These are phyloP conservation scores for Physcia stellaris DNA, from an alignment of 495 filamentous ascomycete genomes.

Conservation along the genomic window DNA sequence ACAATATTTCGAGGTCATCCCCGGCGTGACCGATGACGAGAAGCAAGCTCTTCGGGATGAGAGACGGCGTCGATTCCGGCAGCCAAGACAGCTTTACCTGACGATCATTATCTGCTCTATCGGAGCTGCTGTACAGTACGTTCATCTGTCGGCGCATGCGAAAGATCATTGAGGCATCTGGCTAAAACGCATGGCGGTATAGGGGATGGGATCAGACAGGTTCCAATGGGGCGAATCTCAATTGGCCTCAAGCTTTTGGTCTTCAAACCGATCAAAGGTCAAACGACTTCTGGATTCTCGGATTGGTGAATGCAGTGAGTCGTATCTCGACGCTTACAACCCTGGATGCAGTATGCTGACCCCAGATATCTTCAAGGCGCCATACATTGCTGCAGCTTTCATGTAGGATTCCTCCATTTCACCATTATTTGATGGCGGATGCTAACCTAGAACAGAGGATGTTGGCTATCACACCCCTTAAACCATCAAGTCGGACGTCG, in stretches of 20 bases:
- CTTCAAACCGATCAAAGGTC: slow-evolving; percentile 23
- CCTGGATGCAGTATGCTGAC: too few relatives aligned
- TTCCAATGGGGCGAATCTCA: slow-evolving; percentile 63
- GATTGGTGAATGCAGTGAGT: slow-evolving; percentile 25
- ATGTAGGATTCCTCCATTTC: slow-evolving; percentile 17
- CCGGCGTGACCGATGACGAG: slow-evolving; percentile 38
- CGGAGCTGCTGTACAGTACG: slow-evolving; percentile 41
- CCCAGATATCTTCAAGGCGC: slow-evolving; percentile 6
- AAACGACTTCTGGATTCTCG: slow-evolving; percentile 36
- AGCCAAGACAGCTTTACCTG: slow-evolving; percentile 47
- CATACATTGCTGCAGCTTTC: slow-evolving; percentile 29
- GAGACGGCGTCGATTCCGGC: slow-evolving; percentile 46
- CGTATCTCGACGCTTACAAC: too few relatives aligned
- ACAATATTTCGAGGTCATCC: slow-evolving; percentile 28
- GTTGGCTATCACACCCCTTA: slow-evolving; percentile 60
- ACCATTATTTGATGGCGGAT: slow-evolving; percentile 1
- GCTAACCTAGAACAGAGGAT: slow-evolving; percentile 28
- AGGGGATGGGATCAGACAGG: slow-evolving; percentile 58
- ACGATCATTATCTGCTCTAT: slow-evolving; percentile 40
- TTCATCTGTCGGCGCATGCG: background rate
- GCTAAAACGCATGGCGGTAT: slow-evolving; percentile 1
- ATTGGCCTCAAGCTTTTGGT: slow-evolving; percentile 40
- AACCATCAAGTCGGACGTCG: slow-evolving; percentile 54
- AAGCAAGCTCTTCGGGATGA: slow-evolving; percentile 40
- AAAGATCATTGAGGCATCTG: slow-evolving; percentile 11